These are phyloP conservation scores for Linum tenue DNA, from an alignment of 345 rosid species.

Conservation along the genomic window DNA sequence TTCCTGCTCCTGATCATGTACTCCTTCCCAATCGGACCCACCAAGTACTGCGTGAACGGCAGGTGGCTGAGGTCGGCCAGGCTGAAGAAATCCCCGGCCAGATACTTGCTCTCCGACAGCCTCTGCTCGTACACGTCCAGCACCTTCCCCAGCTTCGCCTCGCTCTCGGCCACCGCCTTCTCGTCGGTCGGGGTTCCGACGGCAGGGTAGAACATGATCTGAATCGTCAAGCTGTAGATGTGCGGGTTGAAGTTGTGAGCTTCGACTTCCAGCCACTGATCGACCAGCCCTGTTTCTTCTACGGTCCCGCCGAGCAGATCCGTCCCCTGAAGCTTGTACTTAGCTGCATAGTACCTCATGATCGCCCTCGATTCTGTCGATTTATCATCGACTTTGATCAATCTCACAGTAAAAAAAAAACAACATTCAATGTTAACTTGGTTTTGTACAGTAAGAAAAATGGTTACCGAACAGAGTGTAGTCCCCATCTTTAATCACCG, in stretches of 20 bases:
- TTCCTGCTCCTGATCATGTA: conserved; percentile 47
- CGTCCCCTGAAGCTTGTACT: conserved; percentile 39
- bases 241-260: conserved; percentile 48
- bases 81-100: conserved; percentile 60
- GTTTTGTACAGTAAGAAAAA: neutral
- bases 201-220: conserved; percentile 31
- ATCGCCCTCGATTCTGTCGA: conserved; percentile 60
- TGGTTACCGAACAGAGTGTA: conserved; percentile 48
- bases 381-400: neutral
- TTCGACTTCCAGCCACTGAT: conserved; percentile 64
- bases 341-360: conserved; percentile 57
- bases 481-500: conserved; percentile 67
- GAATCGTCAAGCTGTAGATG: conserved; percentile 26
- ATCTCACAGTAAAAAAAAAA: neutral
- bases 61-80: conserved; percentile 65
- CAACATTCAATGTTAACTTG: neutral
- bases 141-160: conserved; percentile 42
- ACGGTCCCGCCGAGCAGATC: conserved; percentile 31
- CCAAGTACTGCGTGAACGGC: conserved; percentile 48
- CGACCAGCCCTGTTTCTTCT: conserved; percentile 49
- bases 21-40: conserved; percentile 42
- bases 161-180: conserved; percentile 42
- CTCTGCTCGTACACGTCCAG: conserved; percentile 57
- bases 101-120: conserved; percentile 49
- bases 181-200: conserved; percentile 37